These are phyloP conservation scores for Clitopilus hobsonii DNA, from an alignment of 768 basidiomycete genomes.

Conservation along the genomic window DNA sequence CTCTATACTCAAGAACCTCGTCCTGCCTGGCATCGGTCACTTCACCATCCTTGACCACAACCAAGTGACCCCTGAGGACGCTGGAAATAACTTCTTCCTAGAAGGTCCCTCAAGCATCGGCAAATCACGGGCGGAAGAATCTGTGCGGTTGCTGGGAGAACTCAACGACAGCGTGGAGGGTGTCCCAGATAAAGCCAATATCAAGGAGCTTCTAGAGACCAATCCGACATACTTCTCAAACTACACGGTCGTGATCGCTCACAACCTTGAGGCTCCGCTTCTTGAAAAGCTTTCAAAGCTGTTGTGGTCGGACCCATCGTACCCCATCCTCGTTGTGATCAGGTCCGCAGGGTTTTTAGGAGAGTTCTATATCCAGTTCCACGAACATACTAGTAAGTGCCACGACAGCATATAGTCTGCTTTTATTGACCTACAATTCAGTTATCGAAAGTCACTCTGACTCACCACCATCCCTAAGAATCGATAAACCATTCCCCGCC, in stretches of 20 bases:
- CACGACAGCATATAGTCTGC: neutral
- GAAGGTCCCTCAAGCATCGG: constrained; percentile 73
- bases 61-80: constrained; percentile 63
- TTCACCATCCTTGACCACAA: constrained; percentile 84
- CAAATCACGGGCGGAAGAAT: constrained; percentile 73
- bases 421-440: constrained; percentile 22
- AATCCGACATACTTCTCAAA: constrained; percentile 50
- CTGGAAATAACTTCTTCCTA: constrained; percentile 97
- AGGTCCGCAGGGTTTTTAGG: constrained; percentile 88
- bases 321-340: constrained; percentile 71
- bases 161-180: constrained; percentile 87
- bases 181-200: constrained; percentile 47
- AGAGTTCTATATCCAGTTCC: constrained; percentile 83
- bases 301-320: constrained; percentile 60
- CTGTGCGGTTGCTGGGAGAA: constrained; percentile 71
- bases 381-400: constrained; percentile 75
- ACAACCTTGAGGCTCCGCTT: constrained; percentile 61
- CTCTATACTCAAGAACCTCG: constrained; percentile 91
- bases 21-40: constrained; percentile 92
- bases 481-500: constrained; percentile 85
- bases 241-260: constrained; percentile 80
- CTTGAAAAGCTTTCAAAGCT: constrained; percentile 58
- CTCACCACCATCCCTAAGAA: constrained; percentile 66
- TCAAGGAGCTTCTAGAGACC: constrained; percentile 53
- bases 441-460: constrained; percentile 91